phyloP scores from a whole-genome alignment of 257 asterid species.

The Schizonepeta tenuifolia region DNA sequence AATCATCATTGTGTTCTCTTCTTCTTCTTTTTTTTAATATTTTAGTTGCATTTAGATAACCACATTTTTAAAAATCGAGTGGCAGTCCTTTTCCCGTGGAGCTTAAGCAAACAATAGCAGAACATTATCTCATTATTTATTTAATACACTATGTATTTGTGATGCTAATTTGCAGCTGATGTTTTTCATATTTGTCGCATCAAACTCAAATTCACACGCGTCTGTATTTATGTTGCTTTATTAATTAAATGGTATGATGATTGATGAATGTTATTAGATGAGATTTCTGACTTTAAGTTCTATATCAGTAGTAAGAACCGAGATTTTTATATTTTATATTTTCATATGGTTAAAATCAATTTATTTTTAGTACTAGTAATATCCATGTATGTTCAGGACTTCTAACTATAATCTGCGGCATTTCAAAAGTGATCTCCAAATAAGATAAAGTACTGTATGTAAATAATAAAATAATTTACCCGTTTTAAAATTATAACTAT shows the following conservation, averaged over 20 bases:
- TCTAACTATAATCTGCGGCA: too few species aligned
- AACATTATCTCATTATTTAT: slow-evolving; percentile 21
- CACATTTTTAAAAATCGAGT: background rate
- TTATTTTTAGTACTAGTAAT: too few species aligned
- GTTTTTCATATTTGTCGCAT: slow-evolving; percentile 23
- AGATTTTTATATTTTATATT: too few species aligned
- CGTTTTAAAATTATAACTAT: too few species aligned
- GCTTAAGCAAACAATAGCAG: slow-evolving; percentile 36
- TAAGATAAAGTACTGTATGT: too few species aligned
- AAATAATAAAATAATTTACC: too few species aligned
- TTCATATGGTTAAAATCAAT: too few species aligned
- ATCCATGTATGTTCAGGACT: too few species aligned
- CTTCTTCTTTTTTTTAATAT: too few species aligned
- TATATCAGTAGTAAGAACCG: too few species aligned
- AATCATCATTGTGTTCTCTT: background rate
- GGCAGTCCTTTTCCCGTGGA: slow-evolving; percentile 37
- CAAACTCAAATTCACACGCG: slow-evolving; percentile 11
- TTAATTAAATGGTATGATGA: slow-evolving; percentile 17
- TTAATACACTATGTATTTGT: background rate
- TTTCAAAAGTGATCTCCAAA: too few species aligned
- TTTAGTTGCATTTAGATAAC: background rate
- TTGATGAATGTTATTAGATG: background rate
- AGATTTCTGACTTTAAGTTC: too few species aligned
- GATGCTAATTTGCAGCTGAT: background rate
- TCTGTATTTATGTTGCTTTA: background rate